A percentile compares a stretch with the other conserved stretches of the same genome.
Evolutionary conservation across 1,139 yeast species (phyloP).

Genomic region (Arxiozyma telluris): DNA sequence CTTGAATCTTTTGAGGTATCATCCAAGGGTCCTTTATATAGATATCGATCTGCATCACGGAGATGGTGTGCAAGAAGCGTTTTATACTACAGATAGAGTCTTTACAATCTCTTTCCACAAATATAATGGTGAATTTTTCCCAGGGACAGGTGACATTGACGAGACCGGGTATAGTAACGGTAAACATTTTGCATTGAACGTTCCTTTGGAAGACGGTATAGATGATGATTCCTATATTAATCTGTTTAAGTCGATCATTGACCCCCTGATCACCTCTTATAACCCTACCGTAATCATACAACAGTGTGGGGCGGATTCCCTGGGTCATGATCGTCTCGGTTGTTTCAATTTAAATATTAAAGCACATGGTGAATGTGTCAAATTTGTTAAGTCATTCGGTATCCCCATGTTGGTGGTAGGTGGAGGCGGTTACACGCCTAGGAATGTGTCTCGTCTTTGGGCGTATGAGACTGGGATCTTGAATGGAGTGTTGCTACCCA

Average conservation of each 20-base stretch:
- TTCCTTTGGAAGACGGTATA: slow-evolving; percentile 92
- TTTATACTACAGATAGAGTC: slow-evolving; percentile 88
- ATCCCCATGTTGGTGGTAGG: slow-evolving; percentile 87
- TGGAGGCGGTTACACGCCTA: slow-evolving; percentile 96
- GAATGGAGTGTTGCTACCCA: slow-evolving; percentile 66
- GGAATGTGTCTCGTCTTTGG: slow-evolving; percentile 93
- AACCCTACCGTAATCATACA: slow-evolving; percentile 90
- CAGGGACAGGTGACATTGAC: slow-evolving; percentile 86
- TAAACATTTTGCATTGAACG: slow-evolving; percentile 76
- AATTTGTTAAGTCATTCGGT: slow-evolving; percentile 75
- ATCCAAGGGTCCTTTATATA: slow-evolving; percentile 84
- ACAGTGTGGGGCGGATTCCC: slow-evolving; percentile 96
- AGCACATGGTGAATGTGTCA: slow-evolving; percentile 94
- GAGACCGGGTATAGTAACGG: slow-evolving; percentile 87
- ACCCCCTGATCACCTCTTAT: slow-evolving; percentile 70
- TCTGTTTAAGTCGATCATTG: slow-evolving; percentile 74
- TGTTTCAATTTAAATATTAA: slow-evolving; percentile 83
- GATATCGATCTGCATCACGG: slow-evolving; percentile 97
- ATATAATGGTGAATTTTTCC: slow-evolving; percentile 91
- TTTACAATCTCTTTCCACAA: slow-evolving; percentile 95
- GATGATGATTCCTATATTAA: slow-evolving; percentile 84
- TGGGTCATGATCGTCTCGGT: slow-evolving; percentile 88
- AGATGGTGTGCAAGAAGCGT: slow-evolving; percentile 97
- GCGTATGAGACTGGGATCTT: slow-evolving; percentile 86
- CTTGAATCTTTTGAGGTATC: slow-evolving; percentile 69